These are phyloP conservation scores for Cnidoscolus chayamansa DNA, from an alignment of 441 rosid genomes.

Conservation along the genomic window DNA sequence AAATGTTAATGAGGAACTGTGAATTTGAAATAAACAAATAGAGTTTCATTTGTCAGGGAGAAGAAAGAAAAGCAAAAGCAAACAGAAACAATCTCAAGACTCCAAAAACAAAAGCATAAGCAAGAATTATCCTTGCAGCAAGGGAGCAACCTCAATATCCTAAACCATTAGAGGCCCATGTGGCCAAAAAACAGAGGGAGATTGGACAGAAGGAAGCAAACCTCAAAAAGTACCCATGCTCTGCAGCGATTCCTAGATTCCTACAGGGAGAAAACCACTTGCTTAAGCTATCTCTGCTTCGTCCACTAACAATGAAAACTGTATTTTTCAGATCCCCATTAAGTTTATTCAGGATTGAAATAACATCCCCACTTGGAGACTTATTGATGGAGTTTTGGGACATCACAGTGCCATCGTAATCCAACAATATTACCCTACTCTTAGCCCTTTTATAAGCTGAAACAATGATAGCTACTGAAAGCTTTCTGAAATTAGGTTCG, in stretches of 20 bases:
- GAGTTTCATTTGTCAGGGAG: too few species aligned
- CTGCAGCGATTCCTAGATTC: constrained; percentile 59
- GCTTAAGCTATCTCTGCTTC: constrained; percentile 52
- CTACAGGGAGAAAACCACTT: constrained; percentile 58
- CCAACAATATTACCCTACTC: constrained; percentile 52
- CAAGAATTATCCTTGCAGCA: too few species aligned
- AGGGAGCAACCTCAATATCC: too few species aligned
- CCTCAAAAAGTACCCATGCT: constrained; percentile 62
- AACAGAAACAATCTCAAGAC: too few species aligned
- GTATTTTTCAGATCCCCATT: constrained; percentile 44
- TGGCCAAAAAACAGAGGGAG: neutral
- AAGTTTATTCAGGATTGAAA: constrained; percentile 45
- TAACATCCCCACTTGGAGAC: constrained; percentile 42
- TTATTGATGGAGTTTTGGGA: constrained; percentile 54
- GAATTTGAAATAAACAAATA: too few species aligned
- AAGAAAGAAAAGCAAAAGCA: too few species aligned
- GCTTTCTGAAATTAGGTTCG: constrained; percentile 12
- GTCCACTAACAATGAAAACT: constrained; percentile 61
- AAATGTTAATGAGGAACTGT: too few species aligned
- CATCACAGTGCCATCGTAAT: constrained; percentile 65
- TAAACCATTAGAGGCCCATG: too few species aligned
- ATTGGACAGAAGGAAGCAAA: constrained; percentile 1
- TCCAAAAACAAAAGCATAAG: too few species aligned
- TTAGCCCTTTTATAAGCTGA: constrained; percentile 48
- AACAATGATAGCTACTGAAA: constrained; percentile 23